Base-by-base conservation (phyloP, 805 yeast genomes). In the Candida coleopterorum region DNA sequence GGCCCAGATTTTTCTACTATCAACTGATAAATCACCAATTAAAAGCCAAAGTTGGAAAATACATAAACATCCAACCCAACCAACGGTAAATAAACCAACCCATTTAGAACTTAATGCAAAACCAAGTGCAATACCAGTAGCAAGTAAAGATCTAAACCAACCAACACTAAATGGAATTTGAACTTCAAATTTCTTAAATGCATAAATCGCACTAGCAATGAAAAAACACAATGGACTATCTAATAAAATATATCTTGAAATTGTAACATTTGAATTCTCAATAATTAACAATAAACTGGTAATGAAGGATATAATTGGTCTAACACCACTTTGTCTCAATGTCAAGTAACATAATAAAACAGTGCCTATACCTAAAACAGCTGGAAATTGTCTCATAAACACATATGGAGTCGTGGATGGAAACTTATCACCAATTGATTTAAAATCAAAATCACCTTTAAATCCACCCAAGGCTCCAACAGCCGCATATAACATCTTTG, bases 11-110 rank as follows among this genome's bases (percentile, higher is more conserved):
- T 64, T 60, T 11, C 50, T 54, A 9, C 75, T 41, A 11, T 77
- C 49, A 14, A 77, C 69, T 4, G 70, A 53, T 50, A 85, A 66
- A 62, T 85, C 93, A 53, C 93, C 93, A 49, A 82, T 55, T 40
- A 77, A 55, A 46, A 82, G 72, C 89, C 89, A 82, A 44, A 85
- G 50, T 49, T 79, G 82, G 55, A 72, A 64, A 12, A 73, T 55
- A 51, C 83, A 81, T 40, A 73, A 56, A 2, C 70, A 35, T 35
- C 93, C 94, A 41, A 79, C 72, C 90, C 90, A 85, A 3, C 82
- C 82, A 39, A 85, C 55, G 14, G 94, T 85, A 62, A 84, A 84
- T 26, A 84, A 61, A 43, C 94, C 94, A 31, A 84, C 93, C 93
- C 93, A 84, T 59, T 85, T 85, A 22, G 89, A 77, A 17, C 84